Evolutionary conservation across 176 grass and related monocot species (phyloP), one percentile per base, ranked within the genome.

Genomic region (Bolboschoenus planiculmis): DNA sequence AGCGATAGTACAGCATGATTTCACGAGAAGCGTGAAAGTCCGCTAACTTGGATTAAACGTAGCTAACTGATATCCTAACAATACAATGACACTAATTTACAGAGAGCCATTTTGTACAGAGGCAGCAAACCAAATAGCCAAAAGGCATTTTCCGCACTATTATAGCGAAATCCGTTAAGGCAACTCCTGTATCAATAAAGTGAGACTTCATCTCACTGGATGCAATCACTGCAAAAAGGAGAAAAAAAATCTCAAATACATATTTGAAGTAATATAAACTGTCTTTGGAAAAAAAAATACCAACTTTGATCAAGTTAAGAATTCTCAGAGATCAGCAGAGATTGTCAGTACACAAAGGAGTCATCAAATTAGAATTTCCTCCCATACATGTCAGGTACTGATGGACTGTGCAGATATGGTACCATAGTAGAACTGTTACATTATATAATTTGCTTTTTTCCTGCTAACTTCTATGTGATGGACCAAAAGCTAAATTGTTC

Each of bases 71-170:
- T 50, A 75, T 75, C 50, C 24, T 50, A 75, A 29, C 21, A 50
- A 75, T 75, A 75, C 71, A 75, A 75, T 29, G 39, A 74, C 43
- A 31, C 71, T 75, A 75, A 75, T 75, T 75, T 75, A 75, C 71
- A 75, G 11, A 46, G 30, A 35, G 27, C 14, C 60, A 63, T 63
- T 44, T 44, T 73, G 21, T 73, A 75, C 71, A 75, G 1, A 75
- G 71, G 43, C 43, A 75, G 43, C 71, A 75, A 75, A 50, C 43
- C 43, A 74, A 26, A 30, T 75, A 75, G 67, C n/a, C 40, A 20
- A 46, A 44, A 44, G 67, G 39, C 8, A 14, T 44, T 10, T 72
- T 43, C 39, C 39, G 39, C 39, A 23, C 20, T 14, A 43, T 13
- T 72, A 72, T 39, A 72, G 67, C 7, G 21, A 21, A 72, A 72